These are phyloP conservation scores for Leccinum subgranulosum DNA, from an alignment of 768 basidiomycete genomes.

Conservation along the genomic window DNA sequence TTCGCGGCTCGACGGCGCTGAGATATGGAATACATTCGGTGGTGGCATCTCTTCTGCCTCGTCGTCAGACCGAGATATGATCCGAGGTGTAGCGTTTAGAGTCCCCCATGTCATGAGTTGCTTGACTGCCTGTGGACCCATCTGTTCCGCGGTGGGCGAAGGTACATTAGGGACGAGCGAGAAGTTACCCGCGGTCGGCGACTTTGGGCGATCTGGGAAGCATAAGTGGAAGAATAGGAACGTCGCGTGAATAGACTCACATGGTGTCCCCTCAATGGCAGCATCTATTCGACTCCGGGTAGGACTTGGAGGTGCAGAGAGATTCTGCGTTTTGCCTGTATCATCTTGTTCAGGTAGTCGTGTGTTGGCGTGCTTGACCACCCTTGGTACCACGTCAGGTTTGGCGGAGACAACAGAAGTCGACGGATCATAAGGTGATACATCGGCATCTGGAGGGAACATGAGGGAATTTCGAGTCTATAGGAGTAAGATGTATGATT, in stretches of 20 bases:
- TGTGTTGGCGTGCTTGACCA: slow-evolving; percentile 79
- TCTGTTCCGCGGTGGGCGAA: slow-evolving; percentile 78
- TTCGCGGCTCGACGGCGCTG: slow-evolving; percentile 77
- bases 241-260: slow-evolving; percentile 44
- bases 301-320: slow-evolving; percentile 78
- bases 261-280: slow-evolving; percentile 90
- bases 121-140: slow-evolving; percentile 80
- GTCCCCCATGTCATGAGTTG: slow-evolving; percentile 99
- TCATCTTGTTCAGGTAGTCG: slow-evolving; percentile 74
- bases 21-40: slow-evolving; percentile 70
- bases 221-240: slow-evolving; percentile 8
- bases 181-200: slow-evolving; percentile 55
- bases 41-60: slow-evolving; percentile 40
- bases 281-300: slow-evolving; percentile 88
- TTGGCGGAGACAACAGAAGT: slow-evolving; percentile 28
- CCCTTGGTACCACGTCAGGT: slow-evolving; percentile 46
- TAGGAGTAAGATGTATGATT: neutral
- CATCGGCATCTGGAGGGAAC: slow-evolving; percentile 92
- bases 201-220: slow-evolving; percentile 57
- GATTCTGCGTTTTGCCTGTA: slow-evolving; percentile 35
- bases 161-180: slow-evolving; percentile 83
- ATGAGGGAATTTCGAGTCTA: slow-evolving; percentile 93
- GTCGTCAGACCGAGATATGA: slow-evolving; percentile 66
- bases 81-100: slow-evolving; percentile 85
- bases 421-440: slow-evolving; percentile 65